Evolutionary conservation across 495 filamentous ascomycete genomes (phyloP).

Genomic region (Xylaria palmicola): DNA sequence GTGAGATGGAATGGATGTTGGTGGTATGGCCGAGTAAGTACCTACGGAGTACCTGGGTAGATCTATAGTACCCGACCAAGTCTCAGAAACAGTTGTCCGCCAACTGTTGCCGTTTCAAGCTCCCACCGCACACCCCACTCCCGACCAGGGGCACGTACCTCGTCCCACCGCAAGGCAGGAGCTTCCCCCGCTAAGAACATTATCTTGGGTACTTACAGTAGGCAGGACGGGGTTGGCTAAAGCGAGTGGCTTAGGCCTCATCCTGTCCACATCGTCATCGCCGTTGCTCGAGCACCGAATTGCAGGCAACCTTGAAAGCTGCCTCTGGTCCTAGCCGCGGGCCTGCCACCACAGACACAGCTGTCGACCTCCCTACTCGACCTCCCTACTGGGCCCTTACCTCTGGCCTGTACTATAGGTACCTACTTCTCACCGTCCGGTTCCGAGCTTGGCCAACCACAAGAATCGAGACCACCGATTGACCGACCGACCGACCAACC

Average conservation of each 20-base stretch:
- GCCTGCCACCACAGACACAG: too few relatives aligned
- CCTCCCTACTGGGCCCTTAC: neutral
- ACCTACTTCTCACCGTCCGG: too few relatives aligned
- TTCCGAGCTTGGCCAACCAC: too few relatives aligned
- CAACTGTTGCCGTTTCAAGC: neutral
- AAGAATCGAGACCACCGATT: too few relatives aligned
- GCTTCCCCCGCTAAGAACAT: neutral
- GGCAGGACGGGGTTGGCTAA: neutral
- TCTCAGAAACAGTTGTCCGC: neutral
- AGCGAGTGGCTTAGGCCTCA: constrained; percentile 14
- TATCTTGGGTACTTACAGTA: neutral
- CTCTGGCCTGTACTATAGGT: neutral
- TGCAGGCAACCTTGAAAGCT: constrained; percentile 5
- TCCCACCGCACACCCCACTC: neutral
- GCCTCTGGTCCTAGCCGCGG: too few relatives aligned
- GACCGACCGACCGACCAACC: neutral
- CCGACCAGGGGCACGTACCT: too few relatives aligned
- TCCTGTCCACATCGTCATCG: constrained; percentile 8
- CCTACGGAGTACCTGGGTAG: too few relatives aligned
- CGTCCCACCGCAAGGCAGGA: too few relatives aligned
- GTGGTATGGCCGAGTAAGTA: neutral
- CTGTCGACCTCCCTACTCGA: neutral
- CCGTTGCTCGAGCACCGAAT: neutral
- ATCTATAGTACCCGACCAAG: too few relatives aligned
- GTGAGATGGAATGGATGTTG: too few relatives aligned